Conservation (phyloP, 805 yeast genomes). For the Kazachstania taianensis region DNA sequence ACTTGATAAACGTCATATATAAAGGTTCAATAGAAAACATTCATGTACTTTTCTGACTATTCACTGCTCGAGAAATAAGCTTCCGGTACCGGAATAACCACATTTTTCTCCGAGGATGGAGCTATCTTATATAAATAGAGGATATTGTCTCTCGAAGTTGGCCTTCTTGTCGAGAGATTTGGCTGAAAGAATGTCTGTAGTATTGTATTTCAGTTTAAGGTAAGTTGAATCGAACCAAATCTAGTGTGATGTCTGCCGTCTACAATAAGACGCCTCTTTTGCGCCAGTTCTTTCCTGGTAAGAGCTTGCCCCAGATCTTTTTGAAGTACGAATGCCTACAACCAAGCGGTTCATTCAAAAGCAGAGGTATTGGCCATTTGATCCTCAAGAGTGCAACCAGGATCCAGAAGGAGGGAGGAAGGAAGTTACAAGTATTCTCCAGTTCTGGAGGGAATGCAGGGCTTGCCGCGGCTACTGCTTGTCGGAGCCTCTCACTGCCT, state of each 20-base stretch:
- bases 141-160: too few relatives aligned
- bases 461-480: slow-evolving; percentile 34
- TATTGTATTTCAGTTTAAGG: too few relatives aligned
- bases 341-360: slow-evolving; percentile 47
- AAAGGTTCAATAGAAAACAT: too few relatives aligned
- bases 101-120: too few relatives aligned
- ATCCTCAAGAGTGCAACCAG: slow-evolving; percentile 27
- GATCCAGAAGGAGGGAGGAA: slow-evolving; percentile 16
- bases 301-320: slow-evolving; percentile 23
- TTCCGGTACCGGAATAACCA: too few relatives aligned
- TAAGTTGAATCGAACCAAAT: too few relatives aligned
- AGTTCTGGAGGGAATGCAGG: slow-evolving; percentile 51
- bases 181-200: too few relatives aligned
- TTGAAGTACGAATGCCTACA: slow-evolving; percentile 42
- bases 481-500: slow-evolving; percentile 24
- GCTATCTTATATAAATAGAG: too few relatives aligned
- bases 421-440: slow-evolving; percentile 34
- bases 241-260: background rate
- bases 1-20: too few relatives aligned
- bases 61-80: too few relatives aligned
- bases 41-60: too few relatives aligned
- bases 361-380: slow-evolving; percentile 42
- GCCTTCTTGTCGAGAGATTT: too few relatives aligned
- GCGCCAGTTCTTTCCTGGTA: slow-evolving; percentile 3
- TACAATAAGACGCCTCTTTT: slow-evolving; percentile 11